phyloP scores from a whole-genome alignment of 306 rosid species.

The Echinosophora koreensis region DNA sequence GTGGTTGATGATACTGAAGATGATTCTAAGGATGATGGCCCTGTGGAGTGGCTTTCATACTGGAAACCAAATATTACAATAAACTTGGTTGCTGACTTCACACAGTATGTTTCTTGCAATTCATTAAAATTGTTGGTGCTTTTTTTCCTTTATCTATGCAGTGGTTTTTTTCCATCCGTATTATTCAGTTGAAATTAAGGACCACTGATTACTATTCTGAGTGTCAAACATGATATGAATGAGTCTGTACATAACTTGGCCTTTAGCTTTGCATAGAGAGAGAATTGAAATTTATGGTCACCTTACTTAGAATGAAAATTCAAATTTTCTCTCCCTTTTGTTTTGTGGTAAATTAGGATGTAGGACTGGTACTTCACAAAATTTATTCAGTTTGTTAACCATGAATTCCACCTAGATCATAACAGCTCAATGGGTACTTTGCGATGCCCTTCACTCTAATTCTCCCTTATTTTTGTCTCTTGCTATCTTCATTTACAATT shows the following conservation, averaged over 20 bases:
- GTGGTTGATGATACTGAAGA: slow-evolving; percentile 67
- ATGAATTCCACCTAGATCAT: background rate
- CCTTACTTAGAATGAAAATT: slow-evolving; percentile 21
- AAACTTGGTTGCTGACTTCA: slow-evolving; percentile 93
- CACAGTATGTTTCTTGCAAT: slow-evolving; percentile 63
- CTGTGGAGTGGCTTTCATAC: slow-evolving; percentile 83
- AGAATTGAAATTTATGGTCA: slow-evolving; percentile 28
- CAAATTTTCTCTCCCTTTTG: background rate
- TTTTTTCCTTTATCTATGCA: background rate
- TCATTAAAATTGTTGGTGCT: slow-evolving; percentile 16
- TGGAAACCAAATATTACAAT: slow-evolving; percentile 94
- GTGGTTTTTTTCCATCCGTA: background rate
- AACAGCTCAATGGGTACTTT: slow-evolving; percentile 2
- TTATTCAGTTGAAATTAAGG: background rate
- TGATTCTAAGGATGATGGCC: slow-evolving; percentile 69
- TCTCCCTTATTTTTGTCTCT: background rate
- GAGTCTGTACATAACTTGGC: slow-evolving; percentile 23
- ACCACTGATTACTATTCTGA: slow-evolving; percentile 14
- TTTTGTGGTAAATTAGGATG: slow-evolving; percentile 11
- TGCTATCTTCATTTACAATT: background rate
- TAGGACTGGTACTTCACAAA: slow-evolving; percentile 9
- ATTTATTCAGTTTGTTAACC: background rate
- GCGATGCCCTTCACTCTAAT: background rate
- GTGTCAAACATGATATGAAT: background rate
- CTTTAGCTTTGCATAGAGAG: slow-evolving; percentile 28